phyloP scores from a whole-genome alignment of 306 rosid species.

The Dryas octopetala region DNA sequence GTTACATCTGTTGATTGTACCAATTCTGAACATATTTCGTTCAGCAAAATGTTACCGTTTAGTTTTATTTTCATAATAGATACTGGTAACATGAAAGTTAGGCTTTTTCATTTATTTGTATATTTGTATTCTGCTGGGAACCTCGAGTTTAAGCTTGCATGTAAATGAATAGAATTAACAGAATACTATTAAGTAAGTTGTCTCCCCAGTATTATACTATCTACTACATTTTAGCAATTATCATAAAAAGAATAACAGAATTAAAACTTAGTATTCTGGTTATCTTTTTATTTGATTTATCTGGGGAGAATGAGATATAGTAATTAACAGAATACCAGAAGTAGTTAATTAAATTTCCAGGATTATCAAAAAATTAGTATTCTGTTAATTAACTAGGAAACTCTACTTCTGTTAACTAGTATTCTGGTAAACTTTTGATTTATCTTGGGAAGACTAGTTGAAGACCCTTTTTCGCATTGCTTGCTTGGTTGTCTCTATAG shows the following conservation, averaged over 20 bases:
- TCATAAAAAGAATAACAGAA: background rate
- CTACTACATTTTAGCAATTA: background rate
- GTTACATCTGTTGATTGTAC: background rate
- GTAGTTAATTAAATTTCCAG: no score
- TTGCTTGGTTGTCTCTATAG: conserved; percentile 2
- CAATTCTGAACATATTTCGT: background rate
- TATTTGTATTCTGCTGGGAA: no score
- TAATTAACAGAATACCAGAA: no score
- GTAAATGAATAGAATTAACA: background rate
- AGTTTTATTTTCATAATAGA: background rate
- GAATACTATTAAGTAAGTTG: background rate
- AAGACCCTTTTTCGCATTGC: background rate
- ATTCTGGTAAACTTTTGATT: background rate
- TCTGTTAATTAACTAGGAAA: no score
- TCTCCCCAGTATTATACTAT: background rate
- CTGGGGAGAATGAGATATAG: no score
- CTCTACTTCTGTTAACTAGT: no score
- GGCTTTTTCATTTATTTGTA: background rate
- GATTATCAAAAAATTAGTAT: no score
- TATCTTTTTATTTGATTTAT: no score
- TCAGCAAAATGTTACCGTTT: background rate
- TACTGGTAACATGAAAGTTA: background rate
- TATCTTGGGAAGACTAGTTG: background rate
- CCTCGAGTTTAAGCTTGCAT: background rate
- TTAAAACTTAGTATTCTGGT: no score